Evolutionary conservation across 2,329 filamentous ascomycete genomes (phyloP).

Genomic region (Capronia epimyces): DNA sequence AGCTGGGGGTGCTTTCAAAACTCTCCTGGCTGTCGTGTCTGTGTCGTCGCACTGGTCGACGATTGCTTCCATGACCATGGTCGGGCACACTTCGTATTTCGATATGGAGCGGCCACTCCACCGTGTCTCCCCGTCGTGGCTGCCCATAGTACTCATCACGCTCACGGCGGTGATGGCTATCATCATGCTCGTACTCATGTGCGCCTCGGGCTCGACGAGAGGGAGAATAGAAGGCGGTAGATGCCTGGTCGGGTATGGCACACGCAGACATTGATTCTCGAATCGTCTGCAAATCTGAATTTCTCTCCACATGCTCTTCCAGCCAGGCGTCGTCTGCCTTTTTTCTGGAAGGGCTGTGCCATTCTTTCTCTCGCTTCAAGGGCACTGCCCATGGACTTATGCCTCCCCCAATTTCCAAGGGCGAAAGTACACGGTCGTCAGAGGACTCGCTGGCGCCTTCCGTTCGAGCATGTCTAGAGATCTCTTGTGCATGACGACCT

Average conservation of each 20-base stretch:
- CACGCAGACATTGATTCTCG: constrained; percentile 16
- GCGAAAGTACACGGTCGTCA: constrained; percentile 1
- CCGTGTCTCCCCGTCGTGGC: constrained; percentile 7
- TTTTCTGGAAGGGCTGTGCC: constrained; percentile 22
- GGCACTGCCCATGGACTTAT: constrained; percentile 21
- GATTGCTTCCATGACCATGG: constrained; percentile 8
- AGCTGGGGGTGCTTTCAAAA: constrained; percentile 20
- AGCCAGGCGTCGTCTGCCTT: constrained; percentile 27
- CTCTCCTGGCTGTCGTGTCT: constrained; percentile 26
- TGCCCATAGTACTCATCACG: constrained; percentile 5
- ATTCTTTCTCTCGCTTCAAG: constrained; percentile 24
- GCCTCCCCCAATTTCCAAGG: constrained; percentile 11
- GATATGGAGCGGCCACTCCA: constrained; percentile 11
- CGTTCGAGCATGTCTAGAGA: constrained; percentile 10
- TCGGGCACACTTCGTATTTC: constrained; percentile 15
- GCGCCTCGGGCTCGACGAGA: constrained; percentile 1
- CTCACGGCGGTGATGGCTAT: not conserved
- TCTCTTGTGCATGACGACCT: constrained; percentile 25
- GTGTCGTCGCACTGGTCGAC: constrained; percentile 8
- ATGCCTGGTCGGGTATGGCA: constrained; percentile 6
- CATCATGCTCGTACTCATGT: constrained; percentile 15
- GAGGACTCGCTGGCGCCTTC: constrained; percentile 4
- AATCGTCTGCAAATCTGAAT: constrained; percentile 22
- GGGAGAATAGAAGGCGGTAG: constrained; percentile 8
- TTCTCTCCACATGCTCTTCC: constrained; percentile 25